Conservation (phyloP, 371 early-diverging fungal genomes). For the Mycotypha africana region DNA sequence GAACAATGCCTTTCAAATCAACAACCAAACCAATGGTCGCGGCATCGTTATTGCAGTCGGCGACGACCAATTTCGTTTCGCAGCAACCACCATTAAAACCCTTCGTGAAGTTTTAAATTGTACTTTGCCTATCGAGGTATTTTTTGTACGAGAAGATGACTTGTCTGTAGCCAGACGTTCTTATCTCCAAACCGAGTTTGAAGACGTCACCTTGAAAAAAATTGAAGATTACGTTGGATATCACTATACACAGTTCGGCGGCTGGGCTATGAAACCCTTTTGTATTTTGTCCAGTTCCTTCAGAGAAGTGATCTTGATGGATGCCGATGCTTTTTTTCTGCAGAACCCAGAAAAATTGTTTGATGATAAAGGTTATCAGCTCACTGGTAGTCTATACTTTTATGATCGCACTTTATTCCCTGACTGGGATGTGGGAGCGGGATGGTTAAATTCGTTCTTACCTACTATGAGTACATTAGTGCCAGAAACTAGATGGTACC, state of each 20-base stretch:
- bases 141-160: slow-evolving; percentile 53
- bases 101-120: slow-evolving; percentile 42
- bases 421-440: slow-evolving; percentile 18
- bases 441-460: slow-evolving; percentile 32
- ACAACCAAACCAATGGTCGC: slow-evolving; percentile 13
- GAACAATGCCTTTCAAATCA: slow-evolving; percentile 24
- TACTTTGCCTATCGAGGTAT: slow-evolving; percentile 61
- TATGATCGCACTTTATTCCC: slow-evolving; percentile 45
- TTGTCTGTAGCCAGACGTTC: slow-evolving; percentile 26
- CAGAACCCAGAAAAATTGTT: slow-evolving; percentile 50
- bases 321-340: slow-evolving; percentile 65
- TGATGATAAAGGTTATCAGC: slow-evolving; percentile 34
- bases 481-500: slow-evolving; percentile 22
- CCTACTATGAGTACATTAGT: slow-evolving; percentile 21
- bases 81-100: slow-evolving; percentile 18
- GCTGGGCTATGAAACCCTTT: slow-evolving; percentile 58
- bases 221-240: slow-evolving; percentile 35
- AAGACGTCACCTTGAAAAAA: slow-evolving; percentile 33
- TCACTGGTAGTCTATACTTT: slow-evolving; percentile 50
- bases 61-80: slow-evolving; percentile 21
- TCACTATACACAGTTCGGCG: slow-evolving; percentile 31
- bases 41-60: slow-evolving; percentile 30
- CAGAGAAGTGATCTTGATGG: slow-evolving; percentile 52
- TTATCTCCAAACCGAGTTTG: slow-evolving; percentile 33
- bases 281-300: slow-evolving; percentile 55